phyloP scores from a whole-genome alignment of 768 basidiomycete genomes.

The Pholiota molesta region DNA sequence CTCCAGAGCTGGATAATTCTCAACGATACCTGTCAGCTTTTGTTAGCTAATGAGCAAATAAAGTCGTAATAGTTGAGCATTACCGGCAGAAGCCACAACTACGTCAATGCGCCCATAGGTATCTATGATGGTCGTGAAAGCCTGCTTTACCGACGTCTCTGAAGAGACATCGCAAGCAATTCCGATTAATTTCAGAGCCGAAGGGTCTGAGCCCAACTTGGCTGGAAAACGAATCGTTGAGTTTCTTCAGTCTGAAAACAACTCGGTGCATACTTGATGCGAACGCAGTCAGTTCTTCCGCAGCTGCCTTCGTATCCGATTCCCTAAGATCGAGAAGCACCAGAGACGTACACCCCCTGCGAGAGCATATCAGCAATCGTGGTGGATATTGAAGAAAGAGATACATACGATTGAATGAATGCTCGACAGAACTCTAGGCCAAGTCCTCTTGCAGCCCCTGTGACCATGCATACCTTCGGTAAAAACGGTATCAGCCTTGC shows the following conservation, averaged over 20 bases:
- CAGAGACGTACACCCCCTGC: slow-evolving; percentile 77
- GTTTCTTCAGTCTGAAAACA: neutral
- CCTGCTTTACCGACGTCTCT: slow-evolving; percentile 75
- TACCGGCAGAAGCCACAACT: slow-evolving; percentile 89
- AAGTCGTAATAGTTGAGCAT: slow-evolving; percentile 14
- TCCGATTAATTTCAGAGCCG: slow-evolving; percentile 70
- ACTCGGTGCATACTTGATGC: slow-evolving; percentile 25
- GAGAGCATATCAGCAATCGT: slow-evolving; percentile 3
- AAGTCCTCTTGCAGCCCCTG: slow-evolving; percentile 90
- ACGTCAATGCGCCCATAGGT: slow-evolving; percentile 76
- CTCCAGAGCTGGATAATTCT: slow-evolving; percentile 89
- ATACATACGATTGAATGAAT: slow-evolving; percentile 78
- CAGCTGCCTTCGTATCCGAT: slow-evolving; percentile 67
- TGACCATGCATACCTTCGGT: slow-evolving; percentile 83
- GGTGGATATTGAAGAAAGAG: neutral
- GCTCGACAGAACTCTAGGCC: slow-evolving; percentile 91
- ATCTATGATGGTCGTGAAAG: slow-evolving; percentile 65
- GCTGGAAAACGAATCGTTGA: slow-evolving; percentile 36
- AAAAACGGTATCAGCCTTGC: neutral
- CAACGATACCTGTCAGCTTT: slow-evolving; percentile 65
- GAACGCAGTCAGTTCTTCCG: slow-evolving; percentile 57
- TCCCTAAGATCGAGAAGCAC: slow-evolving; percentile 84
- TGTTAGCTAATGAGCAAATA: neutral
- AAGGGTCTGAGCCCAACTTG: slow-evolving; percentile 55
- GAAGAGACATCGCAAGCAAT: slow-evolving; percentile 88